These are phyloP conservation scores for Fusarium globosum DNA, from an alignment of 2,329 filamentous ascomycete species.

Conservation along the genomic window DNA sequence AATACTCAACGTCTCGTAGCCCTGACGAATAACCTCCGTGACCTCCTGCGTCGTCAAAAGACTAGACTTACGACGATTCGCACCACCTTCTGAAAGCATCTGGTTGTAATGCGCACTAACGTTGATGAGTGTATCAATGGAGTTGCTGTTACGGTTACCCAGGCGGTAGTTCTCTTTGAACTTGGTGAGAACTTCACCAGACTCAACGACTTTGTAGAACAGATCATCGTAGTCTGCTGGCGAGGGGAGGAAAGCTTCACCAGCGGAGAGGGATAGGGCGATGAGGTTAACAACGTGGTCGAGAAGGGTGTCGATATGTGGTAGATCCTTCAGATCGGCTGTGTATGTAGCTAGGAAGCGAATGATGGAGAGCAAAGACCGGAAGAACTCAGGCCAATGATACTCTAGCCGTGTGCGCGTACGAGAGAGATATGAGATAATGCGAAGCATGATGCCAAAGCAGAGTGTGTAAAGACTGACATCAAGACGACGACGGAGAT, in stretches of 20 bases:
- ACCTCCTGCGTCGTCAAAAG: conserved; percentile 87
- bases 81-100: conserved; percentile 71
- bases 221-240: conserved; percentile 92
- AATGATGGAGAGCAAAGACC: conserved; percentile 85
- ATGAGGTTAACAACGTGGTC: conserved; percentile 84
- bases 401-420: conserved; percentile 84
- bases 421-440: conserved; percentile 85
- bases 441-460: conserved; percentile 82
- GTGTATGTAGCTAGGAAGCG: conserved; percentile 92
- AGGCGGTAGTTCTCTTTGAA: conserved; percentile 83
- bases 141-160: conserved; percentile 68
- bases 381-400: conserved; percentile 97
- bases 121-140: conserved; percentile 85
- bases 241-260: conserved; percentile 90
- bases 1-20: conserved; percentile 94
- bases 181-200: conserved; percentile 81
- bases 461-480: conserved; percentile 85
- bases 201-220: conserved; percentile 98
- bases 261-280: conserved; percentile 83
- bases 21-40: conserved; percentile 91
- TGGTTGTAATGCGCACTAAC: conserved; percentile 89
- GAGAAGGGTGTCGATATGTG: conserved; percentile 78
- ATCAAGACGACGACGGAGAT: conserved; percentile 86
- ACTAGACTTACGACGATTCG: conserved; percentile 61
- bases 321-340: conserved; percentile 75